Base-by-base conservation (phyloP, 768 basidiomycete genomes). In the Trametes cinnabarina region DNA sequence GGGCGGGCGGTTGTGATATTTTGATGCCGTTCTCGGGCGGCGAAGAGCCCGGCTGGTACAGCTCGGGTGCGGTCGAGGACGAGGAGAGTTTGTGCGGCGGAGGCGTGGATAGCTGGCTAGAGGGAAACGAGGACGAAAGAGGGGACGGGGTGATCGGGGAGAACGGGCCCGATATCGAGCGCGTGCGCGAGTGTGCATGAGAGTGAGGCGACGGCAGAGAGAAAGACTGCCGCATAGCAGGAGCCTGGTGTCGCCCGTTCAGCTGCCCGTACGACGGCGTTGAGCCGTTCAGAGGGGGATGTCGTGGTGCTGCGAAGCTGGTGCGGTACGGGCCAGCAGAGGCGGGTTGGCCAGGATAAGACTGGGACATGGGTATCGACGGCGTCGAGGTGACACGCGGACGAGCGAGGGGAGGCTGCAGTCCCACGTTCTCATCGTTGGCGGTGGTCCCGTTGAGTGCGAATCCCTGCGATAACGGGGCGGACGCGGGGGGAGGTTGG, bases 81-180 rank as follows among this genome's bases (percentile, higher is more conserved):
- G 61, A 37, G 53, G 65, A 40, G 57, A 65, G 37, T 61, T 57
- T 59, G 17, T 57, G 43, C 14, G 54, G 39, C 1, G 39, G 51
- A 7, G 63, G 32, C 47, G 51, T 39, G 20, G 41, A 40, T 20
- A 52, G 67, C 48, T 69, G 67, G n/a, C 67, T 64, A 28, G 69
- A 60, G 35, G 75, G 70, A 55, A 74, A 74, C 28, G 74, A 72
- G 17, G 76, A 63, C 10, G 79, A 73, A 14, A 84, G 75, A 4
- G 83, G 83, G 1, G 84, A 83, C 4, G 79, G 81, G 3, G 76
- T 71, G 25, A 75, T 67, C 2, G 82, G 81, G 3, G 77, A 73
- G 64, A 80, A 82, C 3, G 80, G 76, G 3, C 79, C 73, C 6
- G 83, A 83, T 44, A 81, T 74, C 4, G 82, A 81, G 15, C 78